Evolutionary conservation across 257 asterid species (phyloP).

Genomic region (Euphrasia confusa): DNA sequence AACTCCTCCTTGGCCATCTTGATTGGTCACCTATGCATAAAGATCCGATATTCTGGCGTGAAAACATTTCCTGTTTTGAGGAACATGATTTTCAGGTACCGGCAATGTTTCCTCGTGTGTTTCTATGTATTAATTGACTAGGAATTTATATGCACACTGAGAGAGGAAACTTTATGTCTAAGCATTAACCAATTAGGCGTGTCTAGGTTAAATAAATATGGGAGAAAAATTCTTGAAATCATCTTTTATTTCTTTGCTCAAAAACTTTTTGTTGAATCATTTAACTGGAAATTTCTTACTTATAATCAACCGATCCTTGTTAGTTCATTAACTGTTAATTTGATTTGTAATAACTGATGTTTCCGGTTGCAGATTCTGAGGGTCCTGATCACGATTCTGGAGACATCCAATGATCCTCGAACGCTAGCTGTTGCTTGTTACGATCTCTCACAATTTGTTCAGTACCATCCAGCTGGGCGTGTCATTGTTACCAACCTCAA

Average conservation of each 20-base stretch:
- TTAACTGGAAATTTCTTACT: too few species aligned
- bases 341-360: conserved; percentile 10
- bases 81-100: conserved; percentile 89
- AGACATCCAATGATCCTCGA: conserved; percentile 73
- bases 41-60: conserved; percentile 81
- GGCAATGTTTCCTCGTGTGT: background rate
- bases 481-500: conserved; percentile 78
- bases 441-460: conserved; percentile 91
- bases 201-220: background rate
- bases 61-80: conserved; percentile 60
- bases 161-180: background rate
- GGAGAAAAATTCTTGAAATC: background rate
- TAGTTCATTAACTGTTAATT: background rate
- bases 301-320: too few species aligned
- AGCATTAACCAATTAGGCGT: background rate
- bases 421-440: conserved; percentile 89
- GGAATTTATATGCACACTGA: conserved; percentile 6
- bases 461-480: conserved; percentile 90
- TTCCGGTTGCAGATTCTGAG: conserved; percentile 57
- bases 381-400: conserved; percentile 81
- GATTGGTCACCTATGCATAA: conserved; percentile 96
- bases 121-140: conserved; percentile 11
- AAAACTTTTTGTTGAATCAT: too few species aligned
- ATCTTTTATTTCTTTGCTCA: too few species aligned
- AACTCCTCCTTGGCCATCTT: conserved; percentile 85